phyloP scores from a whole-genome alignment of 352 stramenopile genomes.

The Halophytophthora batemanensis region DNA sequence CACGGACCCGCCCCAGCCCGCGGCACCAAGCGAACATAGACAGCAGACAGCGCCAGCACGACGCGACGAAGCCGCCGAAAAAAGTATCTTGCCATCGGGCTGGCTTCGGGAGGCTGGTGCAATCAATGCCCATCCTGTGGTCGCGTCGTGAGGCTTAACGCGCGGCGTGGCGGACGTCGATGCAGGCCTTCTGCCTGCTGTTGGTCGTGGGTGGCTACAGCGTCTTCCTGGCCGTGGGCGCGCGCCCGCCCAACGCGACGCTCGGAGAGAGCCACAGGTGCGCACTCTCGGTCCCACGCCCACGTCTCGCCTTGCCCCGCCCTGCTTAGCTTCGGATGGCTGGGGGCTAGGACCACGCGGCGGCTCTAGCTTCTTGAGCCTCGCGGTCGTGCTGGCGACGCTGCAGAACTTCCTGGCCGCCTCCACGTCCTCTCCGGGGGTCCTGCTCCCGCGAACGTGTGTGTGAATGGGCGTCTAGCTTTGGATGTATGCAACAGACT shows the following conservation, averaged over 20 bases:
- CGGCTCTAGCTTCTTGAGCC: slow-evolving; percentile 27
- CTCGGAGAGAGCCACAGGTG: slow-evolving; percentile 41
- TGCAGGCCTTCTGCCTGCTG: slow-evolving; percentile 57
- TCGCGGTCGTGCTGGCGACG: slow-evolving; percentile 31
- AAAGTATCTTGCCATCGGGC: no score
- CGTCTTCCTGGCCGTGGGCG: slow-evolving; percentile 42
- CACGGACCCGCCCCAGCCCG: slow-evolving; percentile 25
- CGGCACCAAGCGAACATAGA: slow-evolving; percentile 19
- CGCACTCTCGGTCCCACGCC: background rate
- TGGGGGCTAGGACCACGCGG: background rate
- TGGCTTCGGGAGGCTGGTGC: no score
- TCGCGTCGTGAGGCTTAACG: background rate
- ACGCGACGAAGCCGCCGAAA: no score
- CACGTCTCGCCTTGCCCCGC: no score
- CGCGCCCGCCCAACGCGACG: slow-evolving; percentile 38
- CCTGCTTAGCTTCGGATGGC: no score
- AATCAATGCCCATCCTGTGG: no score
- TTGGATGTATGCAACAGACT: no score
- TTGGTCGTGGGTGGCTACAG: slow-evolving; percentile 56
- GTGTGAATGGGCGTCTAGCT: background rate
- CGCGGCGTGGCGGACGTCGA: slow-evolving; percentile 9
- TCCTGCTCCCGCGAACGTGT: slow-evolving; percentile 42
- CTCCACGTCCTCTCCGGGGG: slow-evolving; percentile 36
- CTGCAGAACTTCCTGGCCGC: slow-evolving; percentile 51
- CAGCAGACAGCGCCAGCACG: background rate